Conservation (phyloP, 148 eudicot species). For the Chenopodium formosanum region DNA sequence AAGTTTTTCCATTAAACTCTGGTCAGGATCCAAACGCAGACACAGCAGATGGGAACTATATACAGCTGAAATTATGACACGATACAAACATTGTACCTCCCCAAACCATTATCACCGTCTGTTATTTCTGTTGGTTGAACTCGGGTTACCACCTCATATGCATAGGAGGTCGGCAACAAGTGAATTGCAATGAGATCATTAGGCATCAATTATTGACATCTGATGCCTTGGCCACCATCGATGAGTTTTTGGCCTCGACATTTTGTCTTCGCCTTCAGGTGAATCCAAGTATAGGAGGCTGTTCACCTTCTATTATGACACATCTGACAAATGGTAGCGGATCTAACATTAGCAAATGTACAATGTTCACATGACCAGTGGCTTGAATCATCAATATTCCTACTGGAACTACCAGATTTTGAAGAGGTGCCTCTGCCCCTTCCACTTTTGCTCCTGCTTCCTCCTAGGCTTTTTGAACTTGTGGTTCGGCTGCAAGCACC, state of each 20-base stretch:
- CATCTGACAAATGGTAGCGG: slow-evolving; percentile 62
- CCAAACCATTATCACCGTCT: slow-evolving; percentile 1
- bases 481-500: slow-evolving; percentile 50
- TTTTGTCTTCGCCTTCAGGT: not conserved
- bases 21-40: slow-evolving; percentile 20
- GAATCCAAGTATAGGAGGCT: not conserved
- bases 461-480: slow-evolving; percentile 56
- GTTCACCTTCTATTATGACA: slow-evolving; percentile 64
- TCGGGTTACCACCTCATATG: slow-evolving; percentile 2
- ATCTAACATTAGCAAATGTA: slow-evolving; percentile 64
- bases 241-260: not conserved
- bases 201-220: slow-evolving; percentile 11
- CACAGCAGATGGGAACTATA: slow-evolving; percentile 28
- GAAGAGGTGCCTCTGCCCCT: slow-evolving; percentile 55
- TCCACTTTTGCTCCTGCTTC: slow-evolving; percentile 46
- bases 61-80: slow-evolving; percentile 24
- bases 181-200: slow-evolving; percentile 1
- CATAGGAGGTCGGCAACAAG: not conserved
- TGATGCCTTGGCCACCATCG: not conserved
- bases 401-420: slow-evolving; percentile 54
- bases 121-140: slow-evolving; percentile 18
- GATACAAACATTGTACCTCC: slow-evolving; percentile 11
- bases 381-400: slow-evolving; percentile 52
- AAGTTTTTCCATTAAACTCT: slow-evolving; percentile 25
- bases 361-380: slow-evolving; percentile 88